phyloP scores from a whole-genome alignment of 306 rosid genomes.

The Vigna unguiculata region DNA sequence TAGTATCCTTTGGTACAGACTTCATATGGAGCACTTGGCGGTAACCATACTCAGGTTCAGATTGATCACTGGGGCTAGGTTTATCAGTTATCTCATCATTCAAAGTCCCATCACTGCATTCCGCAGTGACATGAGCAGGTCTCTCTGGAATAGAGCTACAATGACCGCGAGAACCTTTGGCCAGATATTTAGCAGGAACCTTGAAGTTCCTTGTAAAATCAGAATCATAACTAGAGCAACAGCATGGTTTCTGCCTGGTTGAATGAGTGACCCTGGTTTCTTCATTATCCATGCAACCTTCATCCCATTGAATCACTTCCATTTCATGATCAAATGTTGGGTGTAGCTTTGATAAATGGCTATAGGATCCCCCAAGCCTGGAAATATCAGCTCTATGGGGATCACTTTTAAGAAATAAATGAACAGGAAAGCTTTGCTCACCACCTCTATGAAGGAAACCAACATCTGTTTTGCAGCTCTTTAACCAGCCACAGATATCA shows the following conservation, averaged over 20 bases:
- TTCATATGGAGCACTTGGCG: slow-evolving; percentile 52
- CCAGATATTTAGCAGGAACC: slow-evolving; percentile 62
- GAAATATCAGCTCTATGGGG: slow-evolving; percentile 73
- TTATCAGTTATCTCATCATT: slow-evolving; percentile 85
- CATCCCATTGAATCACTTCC: slow-evolving; percentile 87
- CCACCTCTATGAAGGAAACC: slow-evolving; percentile 99
- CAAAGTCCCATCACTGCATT: slow-evolving; percentile 85
- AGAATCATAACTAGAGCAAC: slow-evolving; percentile 83
- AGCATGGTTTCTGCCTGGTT: slow-evolving; percentile 86
- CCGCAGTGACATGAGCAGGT: slow-evolving; percentile 82
- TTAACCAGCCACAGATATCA: slow-evolving; percentile 79
- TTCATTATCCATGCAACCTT: slow-evolving; percentile 93
- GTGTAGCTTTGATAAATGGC: slow-evolving; percentile 74
- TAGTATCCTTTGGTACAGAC: slow-evolving; percentile 72
- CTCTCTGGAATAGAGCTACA: slow-evolving; percentile 77
- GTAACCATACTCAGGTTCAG: slow-evolving; percentile 80
- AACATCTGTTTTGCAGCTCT: slow-evolving; percentile 69
- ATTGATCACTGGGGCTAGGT: slow-evolving; percentile 88
- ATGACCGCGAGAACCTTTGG: slow-evolving; percentile 76
- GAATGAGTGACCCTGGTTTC: slow-evolving; percentile 85
- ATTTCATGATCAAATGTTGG: slow-evolving; percentile 64
- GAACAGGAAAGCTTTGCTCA: slow-evolving; percentile 77
- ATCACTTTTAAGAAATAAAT: slow-evolving; percentile 71
- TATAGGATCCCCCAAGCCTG: slow-evolving; percentile 95
- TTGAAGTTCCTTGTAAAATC: slow-evolving; percentile 73